Percentiles rank a stretch among this genome's conserved stretches.
Conservation (phyloP, 768 basidiomycete genomes). For the Rhizopogon salebrosus region DNA sequence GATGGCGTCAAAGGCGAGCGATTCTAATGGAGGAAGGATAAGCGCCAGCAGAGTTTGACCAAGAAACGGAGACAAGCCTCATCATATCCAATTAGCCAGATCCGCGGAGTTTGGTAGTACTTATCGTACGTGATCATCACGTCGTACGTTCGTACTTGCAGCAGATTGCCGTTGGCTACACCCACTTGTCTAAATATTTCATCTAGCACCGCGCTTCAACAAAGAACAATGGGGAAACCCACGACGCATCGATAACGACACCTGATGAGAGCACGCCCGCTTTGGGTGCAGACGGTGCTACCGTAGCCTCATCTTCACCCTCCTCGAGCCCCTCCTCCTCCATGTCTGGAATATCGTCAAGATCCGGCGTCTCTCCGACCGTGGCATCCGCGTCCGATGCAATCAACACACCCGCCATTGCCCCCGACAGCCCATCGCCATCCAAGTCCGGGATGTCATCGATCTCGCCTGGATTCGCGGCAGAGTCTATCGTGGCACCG, state of each 20-base stretch:
- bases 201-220: conserved; percentile 2
- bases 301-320: conserved; percentile 83
- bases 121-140: conserved; percentile 99
- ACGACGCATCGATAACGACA: conserved; percentile 46
- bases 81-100: conserved; percentile 97
- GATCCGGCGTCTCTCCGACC: conserved; percentile 69
- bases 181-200: conserved; percentile 46
- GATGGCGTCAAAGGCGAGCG: conserved; percentile 80
- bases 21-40: conserved; percentile 47
- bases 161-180: conserved; percentile 71
- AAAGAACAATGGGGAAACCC: conserved; percentile 14
- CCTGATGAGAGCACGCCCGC: conserved; percentile 22
- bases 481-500: conserved; percentile 44
- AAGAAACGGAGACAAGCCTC: conserved; percentile 52
- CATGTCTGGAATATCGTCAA: conserved; percentile 99
- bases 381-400: conserved; percentile 27
- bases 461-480: conserved; percentile 59
- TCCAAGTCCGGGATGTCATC: conserved; percentile 88
- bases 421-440: conserved; percentile 40
- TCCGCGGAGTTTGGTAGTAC: conserved; percentile 97
- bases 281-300: conserved; percentile 60
- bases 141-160: conserved; percentile 97
- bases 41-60: not conserved
- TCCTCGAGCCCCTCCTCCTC: conserved; percentile 90
- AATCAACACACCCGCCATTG: conserved; percentile 44